phyloP scores from a whole-genome alignment of 306 rosid species.

The Dalbergia cochinchinensis region DNA sequence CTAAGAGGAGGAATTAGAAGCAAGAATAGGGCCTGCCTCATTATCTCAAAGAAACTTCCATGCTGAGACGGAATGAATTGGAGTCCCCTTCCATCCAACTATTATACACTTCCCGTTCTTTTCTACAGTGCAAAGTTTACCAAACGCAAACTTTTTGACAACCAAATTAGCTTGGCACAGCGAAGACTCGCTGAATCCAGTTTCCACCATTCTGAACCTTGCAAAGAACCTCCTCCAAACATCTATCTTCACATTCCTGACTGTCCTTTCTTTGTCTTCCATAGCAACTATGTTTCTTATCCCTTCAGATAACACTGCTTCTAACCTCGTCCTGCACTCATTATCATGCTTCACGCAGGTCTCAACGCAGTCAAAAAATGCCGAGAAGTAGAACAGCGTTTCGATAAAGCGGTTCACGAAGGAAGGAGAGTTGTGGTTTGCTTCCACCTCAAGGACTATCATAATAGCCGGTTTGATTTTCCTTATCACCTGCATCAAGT shows the following conservation, averaged over 20 bases:
- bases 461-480: constrained; percentile 57
- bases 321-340: constrained; percentile 45
- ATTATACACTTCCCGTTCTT: constrained; percentile 51
- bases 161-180: constrained; percentile 62
- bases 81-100: constrained; percentile 75
- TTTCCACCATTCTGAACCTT: constrained; percentile 60
- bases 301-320: constrained; percentile 43
- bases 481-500: constrained; percentile 63
- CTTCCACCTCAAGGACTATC: constrained; percentile 65
- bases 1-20: neutral
- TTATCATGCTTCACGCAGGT: constrained; percentile 47
- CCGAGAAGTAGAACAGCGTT: constrained; percentile 58
- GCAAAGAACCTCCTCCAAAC: constrained; percentile 80
- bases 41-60: constrained; percentile 64
- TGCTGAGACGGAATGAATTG: constrained; percentile 64
- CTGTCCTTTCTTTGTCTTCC: constrained; percentile 58
- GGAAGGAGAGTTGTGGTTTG: constrained; percentile 57
- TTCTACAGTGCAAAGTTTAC: constrained; percentile 51
- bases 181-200: constrained; percentile 59
- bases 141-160: constrained; percentile 45
- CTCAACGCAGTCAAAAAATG: constrained; percentile 60
- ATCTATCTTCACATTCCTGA: constrained; percentile 60
- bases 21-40: neutral
- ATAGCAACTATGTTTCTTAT: constrained; percentile 55
- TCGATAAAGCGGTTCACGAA: constrained; percentile 75